Evolutionary conservation across 2,329 filamentous ascomycete genomes (phyloP), one percentile per base, ranked within the genome.

Genomic region (Sporothrix humicola): DNA sequence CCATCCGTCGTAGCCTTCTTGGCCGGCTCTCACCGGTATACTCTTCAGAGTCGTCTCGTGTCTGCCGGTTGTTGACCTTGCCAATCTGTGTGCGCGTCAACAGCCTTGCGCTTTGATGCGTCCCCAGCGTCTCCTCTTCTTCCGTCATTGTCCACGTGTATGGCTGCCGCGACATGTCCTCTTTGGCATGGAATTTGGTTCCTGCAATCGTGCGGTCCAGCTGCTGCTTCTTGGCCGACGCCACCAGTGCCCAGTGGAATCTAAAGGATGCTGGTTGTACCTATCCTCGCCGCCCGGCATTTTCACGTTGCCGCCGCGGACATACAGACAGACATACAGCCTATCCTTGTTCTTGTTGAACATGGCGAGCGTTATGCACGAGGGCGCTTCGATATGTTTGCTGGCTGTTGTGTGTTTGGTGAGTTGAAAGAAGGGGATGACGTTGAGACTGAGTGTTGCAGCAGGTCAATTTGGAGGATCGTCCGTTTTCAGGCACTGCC

Each of bases 111-210:
- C 26, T 59, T 23, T 37, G 56, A 23, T 59, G 9, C n/a, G 17
- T 54, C 17, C 52, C 52, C 4, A 54, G 52, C 52, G n/a, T 17
- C 52, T 54, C 52, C 17, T 59, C 56, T 17, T 59, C 23, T 37
- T 59, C 56, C 10, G 23, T 59, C 20, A 59, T 12, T 8, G 56
- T 59, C 56, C 56, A 59, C 12, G 56, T 59, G 56, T 59, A 59
- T 13, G 56, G 56, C 56, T 31, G 20, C 26, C 31, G 10, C 9
- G 20, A 37, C 23, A 59, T 59, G 56, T 59, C 26, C 23, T 59
- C 56, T n/a, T 59, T 31, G 56, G 56, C 20, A 7, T 26, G 56
- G 56, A 59, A 59, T 10, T 31, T 59, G 23, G 12, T 6, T 1
- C 17, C 52, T 2, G 20, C 52, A n/a, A n/a, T 20, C n/a, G 52